Base-by-base conservation (phyloP, 371 early-diverging fungal species). In the Haplosporangium sp. region DNA sequence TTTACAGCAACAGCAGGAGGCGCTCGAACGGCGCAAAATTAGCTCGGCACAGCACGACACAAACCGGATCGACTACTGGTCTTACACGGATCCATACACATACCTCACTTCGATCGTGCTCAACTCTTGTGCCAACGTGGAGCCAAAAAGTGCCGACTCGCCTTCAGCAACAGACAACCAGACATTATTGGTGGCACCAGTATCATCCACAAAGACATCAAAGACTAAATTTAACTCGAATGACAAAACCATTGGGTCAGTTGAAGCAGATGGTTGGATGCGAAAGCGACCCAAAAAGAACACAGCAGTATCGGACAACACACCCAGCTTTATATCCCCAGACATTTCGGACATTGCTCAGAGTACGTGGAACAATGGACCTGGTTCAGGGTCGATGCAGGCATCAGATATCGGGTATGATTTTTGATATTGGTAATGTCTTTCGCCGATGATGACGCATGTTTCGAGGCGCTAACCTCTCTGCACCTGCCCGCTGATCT, bases 31-130 rank as follows among this genome's bases (percentile, higher is more conserved):
- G 29, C 61, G 79, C 36, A 47, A 48, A 16, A 40, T 42, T 9
- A 58, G 52, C 43, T 29, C n/a, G 11, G 53, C 41, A 11, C 13
- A 23, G 8, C 64, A 57, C 36, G 73, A 72, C 36, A 72, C 69
- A 23, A 72, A 79, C 48, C 53, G 62, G 23, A 72, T 79, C 36
- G 69, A 79, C 45, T 79, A 79, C 46, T 79, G 79, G 79, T 60
- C 62, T 1, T 79, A 69, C 20, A 72, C 62, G 7, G 79, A 79
- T 46, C 79, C 79, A 20, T 55, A 72, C n/a, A 55, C 68, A 20
- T 79, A 79, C 40, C 68, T 79, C n/a, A 79, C 79, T 1, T 79
- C 79, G 6, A 60, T 79, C 18, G 79, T 79, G 13, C 53, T 79
- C 8, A 79, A 79, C 38, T 79, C 79, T 1, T 79, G 79, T 16